Conservation (phyloP, 306 rosid genomes). For the Trifolium repens region DNA sequence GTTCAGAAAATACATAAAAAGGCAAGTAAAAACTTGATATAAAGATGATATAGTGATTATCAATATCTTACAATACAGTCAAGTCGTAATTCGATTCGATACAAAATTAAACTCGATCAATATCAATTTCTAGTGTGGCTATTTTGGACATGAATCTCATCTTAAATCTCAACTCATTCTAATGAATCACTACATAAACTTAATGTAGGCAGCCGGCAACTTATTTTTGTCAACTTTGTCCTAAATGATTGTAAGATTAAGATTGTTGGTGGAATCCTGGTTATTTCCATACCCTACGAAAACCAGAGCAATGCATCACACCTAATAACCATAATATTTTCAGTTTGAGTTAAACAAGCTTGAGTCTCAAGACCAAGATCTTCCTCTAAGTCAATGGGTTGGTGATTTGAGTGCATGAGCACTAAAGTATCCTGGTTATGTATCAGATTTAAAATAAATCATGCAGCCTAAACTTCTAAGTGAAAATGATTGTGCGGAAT, state of each 20-base stretch:
- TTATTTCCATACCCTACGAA: not conserved
- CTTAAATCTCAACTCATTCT: not conserved
- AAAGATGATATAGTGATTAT: slow-evolving; percentile 19
- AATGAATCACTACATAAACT: not conserved
- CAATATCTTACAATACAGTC: not conserved
- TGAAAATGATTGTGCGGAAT: slow-evolving; percentile 4
- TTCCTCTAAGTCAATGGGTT: not conserved
- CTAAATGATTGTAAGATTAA: slow-evolving; percentile 6
- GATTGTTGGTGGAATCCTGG: slow-evolving; percentile 11
- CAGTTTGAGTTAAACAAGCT: slow-evolving; percentile 1
- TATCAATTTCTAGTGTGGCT: not conserved
- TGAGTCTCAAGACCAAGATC: not conserved
- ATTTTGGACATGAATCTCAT: not conserved
- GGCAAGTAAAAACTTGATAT: slow-evolving; percentile 20
- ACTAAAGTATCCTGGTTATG: slow-evolving; percentile 8
- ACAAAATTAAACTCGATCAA: not conserved
- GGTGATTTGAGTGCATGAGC: not conserved
- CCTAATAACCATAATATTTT: not conserved
- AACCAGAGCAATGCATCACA: slow-evolving; percentile 5
- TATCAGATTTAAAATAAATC: slow-evolving; percentile 2
- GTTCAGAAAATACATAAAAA: slow-evolving; percentile 16
- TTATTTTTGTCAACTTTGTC: not conserved
- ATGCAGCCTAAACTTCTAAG: not conserved
- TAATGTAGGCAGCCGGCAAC: not conserved
- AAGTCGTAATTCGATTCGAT: not conserved